Base-by-base conservation (phyloP, 2,329 filamentous ascomycete genomes). In the Pezicula neosporulosa region DNA sequence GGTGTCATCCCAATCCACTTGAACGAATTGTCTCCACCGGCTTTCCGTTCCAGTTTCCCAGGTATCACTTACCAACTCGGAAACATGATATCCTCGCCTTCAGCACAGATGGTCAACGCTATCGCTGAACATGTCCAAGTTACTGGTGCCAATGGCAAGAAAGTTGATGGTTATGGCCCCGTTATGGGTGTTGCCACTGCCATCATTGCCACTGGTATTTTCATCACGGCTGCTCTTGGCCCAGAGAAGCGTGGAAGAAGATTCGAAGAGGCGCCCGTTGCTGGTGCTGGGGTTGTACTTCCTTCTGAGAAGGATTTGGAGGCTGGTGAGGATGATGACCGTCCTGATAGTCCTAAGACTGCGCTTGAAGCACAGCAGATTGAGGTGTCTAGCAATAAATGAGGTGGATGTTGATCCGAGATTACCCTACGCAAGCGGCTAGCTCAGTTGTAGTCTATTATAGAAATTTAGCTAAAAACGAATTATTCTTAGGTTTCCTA, bases 141-240 rank as follows among this genome's bases (percentile, higher is more conserved):
- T 43, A 81, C 68, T 0, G 73, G 77, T 38, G 63, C 65, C 6
- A 71, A 73, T 9, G 86, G 87, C 3, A 66, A 82, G 50, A 66
- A 64, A 3, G 86, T 83, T 1, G 80, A 87, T 47, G 86, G 85
- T 0, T 91, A 91, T 59, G 88, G 87, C 0, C 87, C 85, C 0
- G 81, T 81, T 15, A 92, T 90, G 88, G 87, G 80, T 12, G 73
- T 90, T 50, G 87, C 85, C 3, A 91, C 87, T 3, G 87, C 84
- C 1, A 91, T 92, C 59, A 90, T 91, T 56, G 85, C 83, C 1
- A 43, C 81, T 0, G 87, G 87, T 1, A 90, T 92, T 54, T 74
- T 78, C 10, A 63, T 85, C 19, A 90, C 86, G 0, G 81, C 83
- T 4, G 81, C 85, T 28, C 63, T 91, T 49, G 89, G 89, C 0